phyloP scores from a whole-genome alignment of 306 rosid genomes.

The Glycine tomentella region DNA sequence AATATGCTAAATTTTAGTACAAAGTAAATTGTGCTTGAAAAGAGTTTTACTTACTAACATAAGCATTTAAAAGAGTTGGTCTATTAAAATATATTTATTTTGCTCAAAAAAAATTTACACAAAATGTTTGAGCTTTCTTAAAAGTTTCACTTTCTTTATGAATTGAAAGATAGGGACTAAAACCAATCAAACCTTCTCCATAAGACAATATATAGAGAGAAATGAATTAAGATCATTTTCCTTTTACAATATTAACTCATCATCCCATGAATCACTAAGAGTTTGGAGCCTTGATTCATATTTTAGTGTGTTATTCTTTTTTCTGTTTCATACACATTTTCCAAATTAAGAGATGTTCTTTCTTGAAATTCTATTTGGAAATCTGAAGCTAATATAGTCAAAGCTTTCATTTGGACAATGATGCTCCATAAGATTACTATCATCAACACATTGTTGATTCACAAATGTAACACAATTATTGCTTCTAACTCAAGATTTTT shows the following conservation, averaged over 20 bases:
- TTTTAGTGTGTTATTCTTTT: background rate
- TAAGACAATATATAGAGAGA: background rate
- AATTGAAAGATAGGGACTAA: background rate
- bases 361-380: background rate
- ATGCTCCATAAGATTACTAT: background rate
- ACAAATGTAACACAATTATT: background rate
- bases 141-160: background rate
- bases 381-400: background rate
- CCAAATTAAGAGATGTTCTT: background rate
- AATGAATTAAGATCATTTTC: background rate
- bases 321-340: background rate
- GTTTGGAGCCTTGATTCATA: too few species aligned
- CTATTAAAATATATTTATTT: background rate
- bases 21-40: background rate
- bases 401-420: background rate
- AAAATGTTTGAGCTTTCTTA: background rate
- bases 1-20: background rate
- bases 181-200: background rate
- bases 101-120: background rate
- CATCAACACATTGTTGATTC: constrained; percentile 10
- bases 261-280: too few species aligned
- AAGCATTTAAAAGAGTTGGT: background rate
- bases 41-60: background rate
- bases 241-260: background rate
- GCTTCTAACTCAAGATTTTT: background rate